phyloP scores from a whole-genome alignment of 306 rosid species.

The Echinosophora koreensis region DNA sequence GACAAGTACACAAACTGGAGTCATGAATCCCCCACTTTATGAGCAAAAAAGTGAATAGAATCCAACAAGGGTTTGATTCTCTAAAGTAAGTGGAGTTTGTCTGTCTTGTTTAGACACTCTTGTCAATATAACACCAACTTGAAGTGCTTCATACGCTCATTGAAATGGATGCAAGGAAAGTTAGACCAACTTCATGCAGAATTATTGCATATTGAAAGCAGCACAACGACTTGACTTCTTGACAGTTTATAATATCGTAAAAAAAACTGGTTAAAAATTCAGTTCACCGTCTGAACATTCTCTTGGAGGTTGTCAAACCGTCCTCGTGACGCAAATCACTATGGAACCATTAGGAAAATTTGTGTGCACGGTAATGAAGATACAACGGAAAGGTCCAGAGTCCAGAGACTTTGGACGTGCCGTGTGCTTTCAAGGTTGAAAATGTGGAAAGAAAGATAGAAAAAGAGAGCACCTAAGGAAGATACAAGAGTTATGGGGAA shows the following conservation, averaged over 20 bases:
- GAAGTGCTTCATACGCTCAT: slow-evolving; percentile 36
- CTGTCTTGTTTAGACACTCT: neutral
- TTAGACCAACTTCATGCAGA: slow-evolving; percentile 24
- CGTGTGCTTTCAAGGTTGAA: slow-evolving; percentile 34
- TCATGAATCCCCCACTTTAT: slow-evolving; percentile 12
- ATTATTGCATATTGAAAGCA: neutral
- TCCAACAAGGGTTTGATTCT: slow-evolving; percentile 10
- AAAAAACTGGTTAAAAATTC: neutral
- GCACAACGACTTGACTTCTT: slow-evolving; percentile 36
- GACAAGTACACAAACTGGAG: neutral
- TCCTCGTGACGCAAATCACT: slow-evolving; percentile 7
- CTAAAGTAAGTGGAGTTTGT: neutral
- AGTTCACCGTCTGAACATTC: slow-evolving; percentile 3
- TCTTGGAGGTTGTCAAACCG: slow-evolving; percentile 33
- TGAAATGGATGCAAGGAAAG: slow-evolving; percentile 12
- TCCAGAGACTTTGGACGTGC: slow-evolving; percentile 18
- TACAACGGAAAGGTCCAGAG: neutral
- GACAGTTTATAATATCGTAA: slow-evolving; percentile 28
- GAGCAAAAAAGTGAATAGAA: slow-evolving; percentile 20
- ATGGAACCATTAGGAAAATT: neutral
- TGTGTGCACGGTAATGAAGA: slow-evolving; percentile 18
- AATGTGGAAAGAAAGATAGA: neutral
- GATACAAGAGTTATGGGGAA: slow-evolving; percentile 8
- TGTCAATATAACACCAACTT: neutral
- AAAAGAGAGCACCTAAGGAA: neutral